A percentile compares a stretch with the other conserved stretches of the same genome.
Conservation (phyloP, 1,284 basidiomycete species). For the Chalciporus sp. region DNA sequence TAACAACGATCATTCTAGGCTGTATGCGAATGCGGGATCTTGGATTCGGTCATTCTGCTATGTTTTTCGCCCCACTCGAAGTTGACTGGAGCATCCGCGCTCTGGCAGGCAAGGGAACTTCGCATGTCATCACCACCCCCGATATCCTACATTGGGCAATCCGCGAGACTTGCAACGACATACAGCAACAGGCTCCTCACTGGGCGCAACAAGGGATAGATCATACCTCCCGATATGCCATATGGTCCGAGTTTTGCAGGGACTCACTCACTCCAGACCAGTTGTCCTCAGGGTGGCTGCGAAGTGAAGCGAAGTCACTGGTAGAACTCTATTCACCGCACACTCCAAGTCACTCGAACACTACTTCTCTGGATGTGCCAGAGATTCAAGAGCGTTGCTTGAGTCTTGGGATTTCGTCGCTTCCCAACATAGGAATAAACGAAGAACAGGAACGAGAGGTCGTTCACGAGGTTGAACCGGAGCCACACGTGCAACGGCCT, state of each 20-base stretch:
- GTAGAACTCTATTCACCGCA: conserved; percentile 40
- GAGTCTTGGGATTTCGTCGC: conserved; percentile 29
- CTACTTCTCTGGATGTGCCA: conserved; percentile 3
- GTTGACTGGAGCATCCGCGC: conserved; percentile 45
- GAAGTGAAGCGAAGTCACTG: conserved; percentile 41
- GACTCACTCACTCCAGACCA: not conserved
- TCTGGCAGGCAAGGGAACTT: conserved; percentile 10
- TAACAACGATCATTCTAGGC: conserved; percentile 26
- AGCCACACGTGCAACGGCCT: conserved; percentile 42
- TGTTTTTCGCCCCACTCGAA: conserved; percentile 53
- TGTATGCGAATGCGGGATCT: conserved; percentile 56
- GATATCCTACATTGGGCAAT: conserved; percentile 52
- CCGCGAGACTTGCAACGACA: conserved; percentile 46
- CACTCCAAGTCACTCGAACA: not conserved
- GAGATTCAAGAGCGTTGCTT: conserved; percentile 32
- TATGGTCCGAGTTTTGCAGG: conserved; percentile 32
- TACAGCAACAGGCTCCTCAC: conserved; percentile 40
- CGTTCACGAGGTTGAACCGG: conserved; percentile 44
- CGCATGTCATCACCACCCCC: conserved; percentile 18
- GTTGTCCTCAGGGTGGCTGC: conserved; percentile 38
- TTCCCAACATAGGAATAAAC: conserved; percentile 29
- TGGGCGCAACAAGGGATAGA: conserved; percentile 54
- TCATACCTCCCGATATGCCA: conserved; percentile 36
- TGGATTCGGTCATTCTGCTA: conserved; percentile 49
- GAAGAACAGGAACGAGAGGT: conserved; percentile 58